Evolutionary conservation across 2,329 filamentous ascomycete genomes (phyloP).

Genomic region (Tolypocladium paradoxum): DNA sequence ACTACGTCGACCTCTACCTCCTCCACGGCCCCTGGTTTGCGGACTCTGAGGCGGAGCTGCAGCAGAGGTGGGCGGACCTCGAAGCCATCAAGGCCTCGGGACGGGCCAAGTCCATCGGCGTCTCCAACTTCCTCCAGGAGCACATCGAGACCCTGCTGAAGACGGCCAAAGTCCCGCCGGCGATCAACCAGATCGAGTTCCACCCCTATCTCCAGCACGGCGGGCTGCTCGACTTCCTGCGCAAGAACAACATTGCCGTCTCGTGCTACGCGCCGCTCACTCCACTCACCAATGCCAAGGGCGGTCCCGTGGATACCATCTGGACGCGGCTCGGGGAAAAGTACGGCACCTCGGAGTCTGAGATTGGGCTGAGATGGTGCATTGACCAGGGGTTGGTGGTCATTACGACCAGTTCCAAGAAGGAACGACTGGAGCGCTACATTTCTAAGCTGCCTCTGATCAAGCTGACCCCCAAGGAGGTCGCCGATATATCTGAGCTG

Average conservation of each 20-base stretch:
- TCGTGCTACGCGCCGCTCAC: slow-evolving; percentile 46
- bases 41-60: slow-evolving; percentile 39
- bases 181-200: slow-evolving; percentile 72
- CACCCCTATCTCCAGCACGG: slow-evolving; percentile 66
- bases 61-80: slow-evolving; percentile 46
- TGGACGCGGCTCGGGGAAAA: slow-evolving; percentile 43
- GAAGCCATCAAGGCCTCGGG: slow-evolving; percentile 58
- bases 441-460: slow-evolving; percentile 39
- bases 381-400: slow-evolving; percentile 49
- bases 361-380: slow-evolving; percentile 48
- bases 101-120: slow-evolving; percentile 59
- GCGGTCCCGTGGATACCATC: slow-evolving; percentile 41
- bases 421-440: slow-evolving; percentile 46
- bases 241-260: slow-evolving; percentile 44
- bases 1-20: slow-evolving; percentile 64
- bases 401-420: slow-evolving; percentile 49
- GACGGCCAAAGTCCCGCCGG: slow-evolving; percentile 52
- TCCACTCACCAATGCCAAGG: slow-evolving; percentile 32
- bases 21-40: slow-evolving; percentile 49
- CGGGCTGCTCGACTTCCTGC: slow-evolving; percentile 45
- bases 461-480: slow-evolving; percentile 48
- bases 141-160: slow-evolving; percentile 46
- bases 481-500: slow-evolving; percentile 41
- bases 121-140: slow-evolving; percentile 59
- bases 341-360: slow-evolving; percentile 44